Evolutionary conservation across 2,329 filamentous ascomycete genomes (phyloP).

Genomic region (Fusarium guadeloupense): DNA sequence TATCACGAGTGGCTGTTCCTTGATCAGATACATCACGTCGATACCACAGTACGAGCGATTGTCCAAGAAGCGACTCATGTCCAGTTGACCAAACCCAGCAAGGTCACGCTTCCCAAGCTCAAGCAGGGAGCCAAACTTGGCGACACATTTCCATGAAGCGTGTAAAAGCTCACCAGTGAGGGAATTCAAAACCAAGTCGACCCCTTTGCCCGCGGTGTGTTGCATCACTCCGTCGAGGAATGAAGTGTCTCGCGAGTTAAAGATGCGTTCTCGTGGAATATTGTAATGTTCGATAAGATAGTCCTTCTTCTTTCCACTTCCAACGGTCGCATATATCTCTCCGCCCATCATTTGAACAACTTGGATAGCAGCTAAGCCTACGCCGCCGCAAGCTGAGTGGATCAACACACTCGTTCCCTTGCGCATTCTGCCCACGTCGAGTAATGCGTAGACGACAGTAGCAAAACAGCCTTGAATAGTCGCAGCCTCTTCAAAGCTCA

Average conservation of each 20-base stretch:
- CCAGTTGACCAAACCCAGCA: slow-evolving; percentile 1
- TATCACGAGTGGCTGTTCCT: not conserved
- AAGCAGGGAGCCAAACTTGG: slow-evolving; percentile 47
- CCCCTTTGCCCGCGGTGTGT: slow-evolving; percentile 43
- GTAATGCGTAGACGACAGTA: slow-evolving; percentile 43
- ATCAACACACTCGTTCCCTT: slow-evolving; percentile 49
- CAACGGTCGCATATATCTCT: slow-evolving; percentile 34
- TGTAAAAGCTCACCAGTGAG: slow-evolving; percentile 44
- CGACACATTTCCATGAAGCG: slow-evolving; percentile 49
- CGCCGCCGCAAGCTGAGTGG: slow-evolving; percentile 46
- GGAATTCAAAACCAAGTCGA: slow-evolving; percentile 50
- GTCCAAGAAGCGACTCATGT: slow-evolving; percentile 24
- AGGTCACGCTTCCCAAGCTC: slow-evolving; percentile 50
- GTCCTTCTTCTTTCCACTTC: slow-evolving; percentile 44
- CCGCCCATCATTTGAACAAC: slow-evolving; percentile 41
- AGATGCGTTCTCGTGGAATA: slow-evolving; percentile 46
- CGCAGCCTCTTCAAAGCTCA: slow-evolving; percentile 49
- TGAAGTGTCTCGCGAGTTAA: slow-evolving; percentile 38
- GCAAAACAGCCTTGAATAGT: slow-evolving; percentile 46
- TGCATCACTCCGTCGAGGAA: slow-evolving; percentile 44
- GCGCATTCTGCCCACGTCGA: slow-evolving; percentile 39
- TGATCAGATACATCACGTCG: slow-evolving; percentile 20
- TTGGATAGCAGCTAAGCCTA: slow-evolving; percentile 46
- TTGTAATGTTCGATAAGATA: slow-evolving; percentile 40
- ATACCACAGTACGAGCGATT: slow-evolving; percentile 34